phyloP scores from a whole-genome alignment of 176 grass and related monocot genomes.

The Alopecurus myosuroides region DNA sequence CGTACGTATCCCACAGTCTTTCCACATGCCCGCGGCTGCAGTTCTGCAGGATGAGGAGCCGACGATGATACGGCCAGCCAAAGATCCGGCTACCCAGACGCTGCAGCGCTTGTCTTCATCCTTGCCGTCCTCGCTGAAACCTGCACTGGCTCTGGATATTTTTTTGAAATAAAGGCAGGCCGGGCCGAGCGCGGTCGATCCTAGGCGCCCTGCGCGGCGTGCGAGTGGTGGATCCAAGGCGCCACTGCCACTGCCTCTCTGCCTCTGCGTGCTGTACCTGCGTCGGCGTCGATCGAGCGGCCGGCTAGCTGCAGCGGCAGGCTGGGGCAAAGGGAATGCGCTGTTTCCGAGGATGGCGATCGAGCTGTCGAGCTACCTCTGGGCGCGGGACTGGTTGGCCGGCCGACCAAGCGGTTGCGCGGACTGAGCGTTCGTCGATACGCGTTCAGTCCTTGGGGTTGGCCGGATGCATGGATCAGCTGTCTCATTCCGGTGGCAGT shows the following conservation, averaged over 20 bases:
- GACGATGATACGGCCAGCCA: conserved; percentile 11
- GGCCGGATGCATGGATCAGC: not conserved
- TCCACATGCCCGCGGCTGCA: conserved; percentile 6
- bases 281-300: not conserved
- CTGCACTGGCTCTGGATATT: not conserved
- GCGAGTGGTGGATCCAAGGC: conserved; percentile 31
- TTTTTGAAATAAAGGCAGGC: conserved; percentile 40
- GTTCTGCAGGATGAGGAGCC: not conserved
- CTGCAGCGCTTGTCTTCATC: not conserved
- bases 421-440: not conserved
- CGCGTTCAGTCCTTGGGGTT: not conserved
- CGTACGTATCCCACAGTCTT: not conserved
- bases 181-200: no score
- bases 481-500: not conserved
- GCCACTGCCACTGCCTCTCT: not conserved
- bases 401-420: not conserved
- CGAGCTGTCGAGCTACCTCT: conserved; percentile 15
- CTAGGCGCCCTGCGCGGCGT: conserved; percentile 16
- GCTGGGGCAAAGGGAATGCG: conserved; percentile 50
- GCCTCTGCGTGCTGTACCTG: not conserved
- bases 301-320: no score
- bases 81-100: not conserved
- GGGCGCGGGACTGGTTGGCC: not conserved
- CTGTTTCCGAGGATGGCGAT: conserved; percentile 27
- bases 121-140: not conserved